Evolutionary conservation across 2,329 filamentous ascomycete genomes (phyloP), one percentile per base, ranked within the genome.

Genomic region (Claviceps sp.): DNA sequence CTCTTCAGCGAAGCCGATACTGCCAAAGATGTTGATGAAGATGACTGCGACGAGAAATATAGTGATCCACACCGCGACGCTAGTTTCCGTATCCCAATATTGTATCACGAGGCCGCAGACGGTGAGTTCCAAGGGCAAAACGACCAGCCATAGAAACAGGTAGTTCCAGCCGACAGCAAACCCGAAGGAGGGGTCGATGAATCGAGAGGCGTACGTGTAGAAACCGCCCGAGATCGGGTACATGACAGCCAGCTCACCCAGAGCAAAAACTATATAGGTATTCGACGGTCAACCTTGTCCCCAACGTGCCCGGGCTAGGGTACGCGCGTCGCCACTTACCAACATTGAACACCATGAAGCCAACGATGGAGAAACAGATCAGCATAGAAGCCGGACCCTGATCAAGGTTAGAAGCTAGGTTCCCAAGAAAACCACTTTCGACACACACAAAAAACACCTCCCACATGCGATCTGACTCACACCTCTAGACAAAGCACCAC

Each of bases 161-260:
- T 67, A 67, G 53, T 67, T 67, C 64, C 64, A 67, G 41, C 74
- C 74, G 68, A 77, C 74, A 55, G 74, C 74, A 49, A 77, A 77
- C 55, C 74, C 74, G 70, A 77, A 81, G 1, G 79, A 76, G 26
- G 78, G 78, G 61, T 80, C 78, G 56, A 82, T 75, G 60, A 82
- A 82, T 50, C 79, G 78, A 52, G 72, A 71, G 30, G 75, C 77
- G 66, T 80, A 82, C 26, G 76, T 77, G 60, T 80, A 81, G 70
- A 82, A 82, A 56, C 77, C 77, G 63, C 79, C 79, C 59, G 77
- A 80, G 60, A 82, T 73, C 16, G 79, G 79, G 56, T 76, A 82
- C 70, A 81, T 73, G 60, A 81, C 74, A 53, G 78, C 77, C 50
- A 82, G 65, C 61, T 82, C 80, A 57, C 78, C 79, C 48, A 82